Conservation (phyloP, 1,284 basidiomycete genomes). For the Marasmius sp. region DNA sequence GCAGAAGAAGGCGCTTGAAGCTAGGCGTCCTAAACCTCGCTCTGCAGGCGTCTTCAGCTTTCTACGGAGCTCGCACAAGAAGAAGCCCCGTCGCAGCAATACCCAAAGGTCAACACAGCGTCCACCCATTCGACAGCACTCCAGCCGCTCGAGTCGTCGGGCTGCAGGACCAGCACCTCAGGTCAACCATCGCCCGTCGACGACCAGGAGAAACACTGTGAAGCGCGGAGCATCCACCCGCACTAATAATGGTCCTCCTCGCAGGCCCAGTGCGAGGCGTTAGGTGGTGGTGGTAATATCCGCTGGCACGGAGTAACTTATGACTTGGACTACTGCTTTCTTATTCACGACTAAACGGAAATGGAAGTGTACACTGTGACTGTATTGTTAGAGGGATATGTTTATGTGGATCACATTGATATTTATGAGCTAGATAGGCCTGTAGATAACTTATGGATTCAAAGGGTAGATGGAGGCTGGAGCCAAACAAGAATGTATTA, state of each 20-base stretch:
- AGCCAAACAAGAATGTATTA: too few relatives aligned
- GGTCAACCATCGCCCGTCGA: neutral
- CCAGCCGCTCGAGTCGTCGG: conserved; percentile 12
- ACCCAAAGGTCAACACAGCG: neutral
- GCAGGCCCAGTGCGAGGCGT: neutral
- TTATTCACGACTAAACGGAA: too few relatives aligned
- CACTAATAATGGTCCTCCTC: neutral
- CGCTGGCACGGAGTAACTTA: too few relatives aligned
- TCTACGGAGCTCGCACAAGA: conserved; percentile 2
- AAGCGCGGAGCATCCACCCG: neutral
- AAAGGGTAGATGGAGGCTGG: too few relatives aligned
- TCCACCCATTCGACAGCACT: neutral
- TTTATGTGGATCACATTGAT: too few relatives aligned
- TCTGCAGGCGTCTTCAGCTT: conserved; percentile 4
- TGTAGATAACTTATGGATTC: too few relatives aligned
- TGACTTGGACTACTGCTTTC: too few relatives aligned
- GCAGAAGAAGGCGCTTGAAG: conserved; percentile 1
- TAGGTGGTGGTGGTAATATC: neutral
- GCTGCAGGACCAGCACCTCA: conserved; percentile 8
- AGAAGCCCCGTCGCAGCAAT: neutral
- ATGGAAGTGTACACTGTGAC: too few relatives aligned
- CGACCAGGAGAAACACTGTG: neutral
- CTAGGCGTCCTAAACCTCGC: neutral
- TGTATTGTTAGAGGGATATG: too few relatives aligned
- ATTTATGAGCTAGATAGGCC: too few relatives aligned